A percentile compares a stretch with the other conserved stretches of the same genome.
Evolutionary conservation across 306 rosid species (phyloP).

Genomic region (Alnus glutinosa): DNA sequence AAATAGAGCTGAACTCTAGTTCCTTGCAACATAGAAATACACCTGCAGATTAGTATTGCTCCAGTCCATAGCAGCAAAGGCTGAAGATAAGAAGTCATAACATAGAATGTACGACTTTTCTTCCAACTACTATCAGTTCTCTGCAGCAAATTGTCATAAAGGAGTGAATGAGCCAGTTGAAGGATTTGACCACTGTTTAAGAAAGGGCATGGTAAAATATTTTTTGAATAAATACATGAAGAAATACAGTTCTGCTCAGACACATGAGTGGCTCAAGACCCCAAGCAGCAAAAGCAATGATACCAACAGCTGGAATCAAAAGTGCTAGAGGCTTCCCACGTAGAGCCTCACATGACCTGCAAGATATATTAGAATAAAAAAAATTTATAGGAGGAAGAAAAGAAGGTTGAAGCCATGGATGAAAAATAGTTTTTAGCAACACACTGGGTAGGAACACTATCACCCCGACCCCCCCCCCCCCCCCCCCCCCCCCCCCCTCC

Average conservation of each 20-base stretch:
- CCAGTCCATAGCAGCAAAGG: slow-evolving; percentile 91
- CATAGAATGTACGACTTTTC: slow-evolving; percentile 64
- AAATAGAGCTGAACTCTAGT: slow-evolving; percentile 14
- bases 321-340: slow-evolving; percentile 53
- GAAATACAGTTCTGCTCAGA: slow-evolving; percentile 62
- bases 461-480: background rate
- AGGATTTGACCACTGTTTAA: slow-evolving; percentile 27
- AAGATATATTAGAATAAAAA: slow-evolving; percentile 20
- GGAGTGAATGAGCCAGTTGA: slow-evolving; percentile 24
- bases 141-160: slow-evolving; percentile 46
- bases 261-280: slow-evolving; percentile 87
- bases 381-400: slow-evolving; percentile 6
- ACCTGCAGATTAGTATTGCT: slow-evolving; percentile 89
- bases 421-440: slow-evolving; percentile 16
- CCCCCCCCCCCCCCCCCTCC: background rate
- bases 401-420: slow-evolving; percentile 11
- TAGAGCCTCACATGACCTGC: slow-evolving; percentile 71
- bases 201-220: slow-evolving; percentile 17
- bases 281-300: slow-evolving; percentile 88
- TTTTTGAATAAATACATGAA: slow-evolving; percentile 51
- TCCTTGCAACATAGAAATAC: slow-evolving; percentile 21
- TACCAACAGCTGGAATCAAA: slow-evolving; percentile 75
- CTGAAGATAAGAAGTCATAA: slow-evolving; percentile 72
- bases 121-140: slow-evolving; percentile 78
- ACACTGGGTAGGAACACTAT: slow-evolving; percentile 11